Evolutionary conservation across 805 yeast genomes (phyloP).

Genomic region (Wickerhamiella azymoides): DNA sequence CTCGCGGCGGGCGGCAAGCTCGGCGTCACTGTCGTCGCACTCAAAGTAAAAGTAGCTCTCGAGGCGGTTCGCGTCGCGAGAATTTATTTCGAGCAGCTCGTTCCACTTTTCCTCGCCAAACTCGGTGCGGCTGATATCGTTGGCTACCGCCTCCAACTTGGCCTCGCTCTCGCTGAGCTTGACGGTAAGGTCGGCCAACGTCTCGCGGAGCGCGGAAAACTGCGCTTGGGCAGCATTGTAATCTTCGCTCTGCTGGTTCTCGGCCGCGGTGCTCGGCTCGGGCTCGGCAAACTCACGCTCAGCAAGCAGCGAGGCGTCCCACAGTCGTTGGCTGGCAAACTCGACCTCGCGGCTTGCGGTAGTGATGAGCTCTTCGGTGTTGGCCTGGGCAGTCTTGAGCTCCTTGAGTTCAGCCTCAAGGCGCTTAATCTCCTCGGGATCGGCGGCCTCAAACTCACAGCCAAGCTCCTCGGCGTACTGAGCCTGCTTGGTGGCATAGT

Average conservation of each 20-base stretch:
- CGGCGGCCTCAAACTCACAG: background rate
- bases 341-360: background rate
- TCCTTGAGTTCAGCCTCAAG: background rate
- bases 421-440: background rate
- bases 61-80: background rate
- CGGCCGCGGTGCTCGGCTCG: background rate
- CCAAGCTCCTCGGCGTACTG: background rate
- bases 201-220: background rate
- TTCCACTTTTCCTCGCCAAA: constrained; percentile 5
- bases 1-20: background rate
- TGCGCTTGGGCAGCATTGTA: background rate
- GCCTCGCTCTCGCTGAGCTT: constrained; percentile 1
- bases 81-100: background rate
- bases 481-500: background rate
- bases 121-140: background rate
- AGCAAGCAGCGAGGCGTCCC: background rate
- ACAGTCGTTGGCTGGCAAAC: background rate
- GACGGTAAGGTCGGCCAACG: background rate
- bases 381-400: background rate
- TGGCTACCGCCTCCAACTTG: background rate
- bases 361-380: background rate
- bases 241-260: background rate
- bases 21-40: background rate
- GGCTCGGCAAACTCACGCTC: background rate
- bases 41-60: background rate